Conservation (phyloP, 1,284 basidiomycete species). For the Leccinum cinnamomeum region DNA sequence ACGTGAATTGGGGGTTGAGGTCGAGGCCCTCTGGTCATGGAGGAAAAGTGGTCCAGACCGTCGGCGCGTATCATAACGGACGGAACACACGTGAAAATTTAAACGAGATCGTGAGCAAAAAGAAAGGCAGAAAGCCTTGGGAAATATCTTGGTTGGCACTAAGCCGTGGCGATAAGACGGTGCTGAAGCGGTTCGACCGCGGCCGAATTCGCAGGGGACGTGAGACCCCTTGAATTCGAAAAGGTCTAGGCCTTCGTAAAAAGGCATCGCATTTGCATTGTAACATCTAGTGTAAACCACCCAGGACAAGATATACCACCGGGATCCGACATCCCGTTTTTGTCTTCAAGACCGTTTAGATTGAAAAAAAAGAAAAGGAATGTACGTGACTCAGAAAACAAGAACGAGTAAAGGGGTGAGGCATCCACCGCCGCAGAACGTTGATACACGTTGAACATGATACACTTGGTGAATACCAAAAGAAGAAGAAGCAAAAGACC, state of each 20-base stretch:
- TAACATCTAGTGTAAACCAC: neutral
- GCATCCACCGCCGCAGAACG: neutral
- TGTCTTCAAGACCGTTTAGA: neutral
- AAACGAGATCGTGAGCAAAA: neutral
- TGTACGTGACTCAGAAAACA: neutral
- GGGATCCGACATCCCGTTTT: neutral
- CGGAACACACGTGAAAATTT: neutral
- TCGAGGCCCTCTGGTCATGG: constrained; percentile 70
- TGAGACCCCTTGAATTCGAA: neutral
- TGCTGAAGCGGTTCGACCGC: neutral
- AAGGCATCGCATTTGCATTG: neutral
- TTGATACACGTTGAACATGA: constrained; percentile 27
- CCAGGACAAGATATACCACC: neutral
- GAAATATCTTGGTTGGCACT: neutral
- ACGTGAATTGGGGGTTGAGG: constrained; percentile 80
- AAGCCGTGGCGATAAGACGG: neutral
- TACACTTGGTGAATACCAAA: constrained; percentile 18
- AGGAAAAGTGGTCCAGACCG: neutral
- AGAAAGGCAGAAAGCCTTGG: neutral
- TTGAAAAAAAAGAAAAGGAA: neutral
- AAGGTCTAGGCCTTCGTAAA: neutral
- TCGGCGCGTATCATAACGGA: neutral
- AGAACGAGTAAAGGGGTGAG: neutral
- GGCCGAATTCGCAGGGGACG: neutral
- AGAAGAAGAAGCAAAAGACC: neutral